Evolutionary conservation across 352 stramenopile genomes (phyloP), one percentile per base, ranked within the genome.

Genomic region (Phytophthora podocarpi): DNA sequence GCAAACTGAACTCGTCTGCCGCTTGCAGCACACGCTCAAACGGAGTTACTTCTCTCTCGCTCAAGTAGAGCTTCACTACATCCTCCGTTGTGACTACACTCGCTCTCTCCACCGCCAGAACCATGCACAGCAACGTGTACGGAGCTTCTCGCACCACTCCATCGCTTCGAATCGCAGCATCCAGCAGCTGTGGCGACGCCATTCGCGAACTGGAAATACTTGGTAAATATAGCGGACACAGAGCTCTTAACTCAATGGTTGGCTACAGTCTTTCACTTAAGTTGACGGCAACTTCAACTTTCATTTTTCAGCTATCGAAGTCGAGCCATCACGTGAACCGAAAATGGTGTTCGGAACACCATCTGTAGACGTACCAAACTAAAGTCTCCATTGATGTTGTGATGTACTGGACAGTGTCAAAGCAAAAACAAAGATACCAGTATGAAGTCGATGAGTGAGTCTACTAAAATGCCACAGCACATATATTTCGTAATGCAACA

Each of bases 401-500:
- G n/a, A n/a, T n/a, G n/a, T n/a, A n/a, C n/a, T n/a, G n/a, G n/a
- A 8, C 13, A 21, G 7, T 32, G 23, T 50, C 39, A 34, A 47
- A 12, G 36, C 37, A 11, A 26, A 42, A 54, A 16, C 24, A 21
- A 16, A 42, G 30, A 27, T n/a, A n/a, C n/a, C n/a, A n/a, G n/a
- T n/a, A n/a, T n/a, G n/a, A n/a, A n/a, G n/a, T n/a, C n/a, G n/a
- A n/a, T n/a, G n/a, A n/a, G n/a, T n/a, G n/a, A n/a, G n/a, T n/a
- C n/a, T n/a, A n/a, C n/a, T n/a, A 20, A 28, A 2, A 46, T 32
- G 54, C 64, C 64, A 69, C 64, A 69, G 45, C 64, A 72, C 58
- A 72, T 72, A 72, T 61, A 72, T 69, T 72, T 72, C 26, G 59
- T 72, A 69, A 72, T 72, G 64, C 64, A 72, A 72, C 64, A 72